phyloP scores from a whole-genome alignment of 108 stramenopile genomes.

The Skeletonema tropicum region DNA sequence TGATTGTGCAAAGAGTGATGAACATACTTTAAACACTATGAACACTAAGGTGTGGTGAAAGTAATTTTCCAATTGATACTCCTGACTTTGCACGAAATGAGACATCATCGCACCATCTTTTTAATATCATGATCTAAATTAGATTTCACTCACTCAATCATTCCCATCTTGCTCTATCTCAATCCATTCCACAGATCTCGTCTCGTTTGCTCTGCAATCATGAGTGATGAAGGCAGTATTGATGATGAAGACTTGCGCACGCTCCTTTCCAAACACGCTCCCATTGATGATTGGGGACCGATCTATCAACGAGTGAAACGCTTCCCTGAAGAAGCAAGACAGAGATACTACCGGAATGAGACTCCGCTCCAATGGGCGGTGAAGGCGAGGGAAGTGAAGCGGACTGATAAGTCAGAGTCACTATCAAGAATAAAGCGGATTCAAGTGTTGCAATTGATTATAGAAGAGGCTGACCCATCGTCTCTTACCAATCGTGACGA shows the following conservation, averaged over 20 bases:
- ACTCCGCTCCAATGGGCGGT: conserved; percentile 23
- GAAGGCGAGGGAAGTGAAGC: conserved; percentile 14
- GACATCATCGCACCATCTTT: not conserved
- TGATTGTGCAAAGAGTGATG: conserved; percentile 33
- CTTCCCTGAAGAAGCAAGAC: conserved; percentile 16
- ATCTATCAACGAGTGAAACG: conserved; percentile 15
- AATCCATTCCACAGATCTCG: not conserved
- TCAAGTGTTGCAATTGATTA: conserved; percentile 20
- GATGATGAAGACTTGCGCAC: conserved; percentile 17
- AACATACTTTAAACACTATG: conserved; percentile 53
- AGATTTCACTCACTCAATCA: not conserved
- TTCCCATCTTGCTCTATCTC: not conserved
- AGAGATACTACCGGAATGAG: conserved; percentile 31
- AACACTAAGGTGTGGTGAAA: conserved; percentile 24
- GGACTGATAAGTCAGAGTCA: conserved; percentile 1
- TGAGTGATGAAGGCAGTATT: conserved; percentile 3
- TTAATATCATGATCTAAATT: not conserved
- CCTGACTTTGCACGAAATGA: conserved; percentile 18
- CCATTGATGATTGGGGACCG: conserved; percentile 22
- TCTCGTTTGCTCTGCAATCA: conserved; percentile 1
- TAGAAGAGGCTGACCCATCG: conserved; percentile 27
- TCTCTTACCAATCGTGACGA: conserved; percentile 22
- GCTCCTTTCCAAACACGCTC: conserved; percentile 13
- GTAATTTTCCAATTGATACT: conserved; percentile 52
- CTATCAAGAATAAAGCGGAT: conserved; percentile 16